Base-by-base conservation (phyloP, 495 filamentous ascomycete species). In the Trichoderma parareesei region DNA sequence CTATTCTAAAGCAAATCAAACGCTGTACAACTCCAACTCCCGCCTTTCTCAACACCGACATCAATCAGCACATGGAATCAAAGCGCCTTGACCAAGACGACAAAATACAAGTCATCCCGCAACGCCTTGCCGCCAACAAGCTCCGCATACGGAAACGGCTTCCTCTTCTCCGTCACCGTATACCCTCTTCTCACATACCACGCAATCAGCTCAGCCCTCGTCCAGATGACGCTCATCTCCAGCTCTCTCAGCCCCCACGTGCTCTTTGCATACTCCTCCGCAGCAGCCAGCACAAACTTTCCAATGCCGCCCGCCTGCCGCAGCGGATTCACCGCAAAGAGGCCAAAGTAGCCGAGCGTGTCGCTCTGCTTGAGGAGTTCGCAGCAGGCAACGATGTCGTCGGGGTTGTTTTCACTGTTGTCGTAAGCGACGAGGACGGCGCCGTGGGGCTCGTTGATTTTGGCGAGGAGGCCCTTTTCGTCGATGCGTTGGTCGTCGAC, bases 151-250 rank as follows among this genome's bases (percentile, higher is more conserved):
- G 78, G 79, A 61, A 82, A 81, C n/a, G 74, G 73, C 44, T 65
- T 59, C 27, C 53, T 66, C 65, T 77, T 73, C 4, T 78, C 78
- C 13, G 76, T 81, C 61, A 65, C 48, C 7, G 46, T 60, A 62
- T 79, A 82, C 3, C 80, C 80, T 5, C 74, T 68, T n/a, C 78
- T 71, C 8, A 64, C 55, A 63, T 82, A 82, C 78, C 78, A 82
- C 44, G 67, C 64, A 40, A 80, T 75, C 59, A 82, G 69, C 33
- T 73, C 70, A 16, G 69, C 27, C 38, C 80, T 72, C 18, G 69
- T 71, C 43, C 74, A 76, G 55, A 81, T 73, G 13, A 77, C 78
- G 38, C 72, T 72, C 66, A 82, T 70, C 60, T 72, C 72, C 57
- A 76, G 43, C 41, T 65, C 70, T 27, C 60, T 62, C 1, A 68